phyloP scores from a whole-genome alignment of 495 filamentous ascomycete species.

The Podospora didyma region DNA sequence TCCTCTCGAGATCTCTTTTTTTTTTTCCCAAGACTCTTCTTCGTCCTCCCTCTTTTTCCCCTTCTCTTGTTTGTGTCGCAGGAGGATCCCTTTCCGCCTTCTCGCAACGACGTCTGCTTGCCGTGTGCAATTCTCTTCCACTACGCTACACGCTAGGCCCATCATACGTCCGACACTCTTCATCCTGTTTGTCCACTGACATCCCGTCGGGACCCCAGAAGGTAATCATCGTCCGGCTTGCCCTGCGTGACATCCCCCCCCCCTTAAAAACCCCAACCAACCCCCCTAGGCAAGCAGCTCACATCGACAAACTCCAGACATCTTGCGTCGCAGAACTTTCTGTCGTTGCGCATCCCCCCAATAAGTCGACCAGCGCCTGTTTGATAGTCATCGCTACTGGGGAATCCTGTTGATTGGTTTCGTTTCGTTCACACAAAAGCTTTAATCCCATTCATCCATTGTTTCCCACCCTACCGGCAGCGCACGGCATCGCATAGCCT shows the following conservation, averaged over 20 bases:
- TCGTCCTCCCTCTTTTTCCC: constrained; percentile 25
- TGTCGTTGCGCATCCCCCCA: constrained; percentile 21
- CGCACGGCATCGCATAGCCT: constrained; percentile 15
- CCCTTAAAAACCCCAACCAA: too few relatives aligned
- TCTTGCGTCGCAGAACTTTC: constrained; percentile 29
- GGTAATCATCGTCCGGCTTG: constrained; percentile 23
- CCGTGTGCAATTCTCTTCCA: not conserved
- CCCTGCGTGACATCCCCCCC: not conserved
- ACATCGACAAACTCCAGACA: constrained; percentile 25
- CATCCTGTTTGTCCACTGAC: constrained; percentile 5
- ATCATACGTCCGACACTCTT: not conserved
- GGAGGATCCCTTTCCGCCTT: constrained; percentile 20
- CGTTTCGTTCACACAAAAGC: constrained; percentile 34
- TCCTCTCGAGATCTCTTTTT: constrained; percentile 21
- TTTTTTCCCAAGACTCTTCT: constrained; percentile 32
- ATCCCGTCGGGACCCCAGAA: constrained; percentile 20
- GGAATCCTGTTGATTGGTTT: constrained; percentile 38
- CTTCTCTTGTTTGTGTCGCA: constrained; percentile 28
- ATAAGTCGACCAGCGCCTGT: constrained; percentile 16
- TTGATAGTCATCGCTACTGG: constrained; percentile 29
- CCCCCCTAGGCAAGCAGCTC: not conserved
- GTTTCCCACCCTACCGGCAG: constrained; percentile 24
- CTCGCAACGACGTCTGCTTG: constrained; percentile 14
- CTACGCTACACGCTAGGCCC: not conserved
- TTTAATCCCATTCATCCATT: constrained; percentile 40